A percentile compares a stretch with the other conserved stretches of the same genome.
These are phyloP conservation scores for Pyrus betulifolia DNA, from an alignment of 306 rosid genomes.

Conservation along the genomic window DNA sequence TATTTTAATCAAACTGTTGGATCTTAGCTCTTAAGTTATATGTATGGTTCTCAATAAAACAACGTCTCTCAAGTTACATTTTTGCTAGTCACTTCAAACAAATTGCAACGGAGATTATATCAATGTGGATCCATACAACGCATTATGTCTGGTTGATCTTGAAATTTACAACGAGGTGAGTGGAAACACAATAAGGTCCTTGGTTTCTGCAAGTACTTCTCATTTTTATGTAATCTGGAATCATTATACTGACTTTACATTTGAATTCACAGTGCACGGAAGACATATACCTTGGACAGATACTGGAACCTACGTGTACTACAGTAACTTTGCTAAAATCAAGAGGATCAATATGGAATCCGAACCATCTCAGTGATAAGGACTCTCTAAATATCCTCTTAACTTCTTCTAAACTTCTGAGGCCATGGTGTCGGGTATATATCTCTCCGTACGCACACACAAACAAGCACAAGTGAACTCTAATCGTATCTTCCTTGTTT, in stretches of 20 bases:
- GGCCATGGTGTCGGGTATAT: conserved; percentile 16
- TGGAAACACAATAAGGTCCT: not conserved
- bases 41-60: not conserved
- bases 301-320: not conserved
- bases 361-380: not conserved
- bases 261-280: conserved; percentile 2
- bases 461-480: not conserved
- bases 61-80: not conserved
- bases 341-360: not conserved
- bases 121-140: not conserved
- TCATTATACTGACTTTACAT: not conserved
- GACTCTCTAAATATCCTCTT: not conserved
- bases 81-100: not conserved
- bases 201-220: not conserved
- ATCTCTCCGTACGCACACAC: not conserved
- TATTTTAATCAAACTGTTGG: no score
- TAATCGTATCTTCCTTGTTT: not conserved
- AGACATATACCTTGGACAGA: rapidly evolving
- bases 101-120: not conserved
- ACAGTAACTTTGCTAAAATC: no score
- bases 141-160: conserved; percentile 1
- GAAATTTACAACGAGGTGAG: not conserved
- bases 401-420: no score
- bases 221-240: not conserved
- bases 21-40: no score